These are phyloP conservation scores for Purshia tridentata DNA, from an alignment of 306 rosid genomes.

Conservation along the genomic window DNA sequence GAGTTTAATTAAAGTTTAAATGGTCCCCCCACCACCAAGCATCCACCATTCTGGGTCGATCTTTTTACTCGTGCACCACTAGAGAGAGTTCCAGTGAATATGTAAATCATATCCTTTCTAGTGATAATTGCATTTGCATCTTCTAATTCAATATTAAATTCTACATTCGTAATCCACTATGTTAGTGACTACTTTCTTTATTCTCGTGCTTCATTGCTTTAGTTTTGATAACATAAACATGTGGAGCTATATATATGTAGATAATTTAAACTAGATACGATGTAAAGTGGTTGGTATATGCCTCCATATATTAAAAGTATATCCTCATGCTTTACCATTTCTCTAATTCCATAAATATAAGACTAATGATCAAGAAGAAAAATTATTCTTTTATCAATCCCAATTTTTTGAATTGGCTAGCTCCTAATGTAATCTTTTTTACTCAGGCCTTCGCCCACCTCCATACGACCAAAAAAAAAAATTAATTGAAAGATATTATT, in stretches of 20 bases:
- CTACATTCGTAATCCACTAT: constrained; percentile 22
- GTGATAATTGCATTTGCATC: not conserved
- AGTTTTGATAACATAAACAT: constrained; percentile 5
- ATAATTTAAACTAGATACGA: constrained; percentile 10
- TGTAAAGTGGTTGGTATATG: constrained; percentile 18
- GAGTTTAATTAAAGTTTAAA: no score
- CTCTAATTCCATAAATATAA: not conserved
- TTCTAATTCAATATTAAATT: not conserved
- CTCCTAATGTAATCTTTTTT: no score
- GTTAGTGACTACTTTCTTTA: constrained; percentile 18
- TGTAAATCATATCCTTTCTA: not conserved
- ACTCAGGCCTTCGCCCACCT: no score
- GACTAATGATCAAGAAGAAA: not conserved
- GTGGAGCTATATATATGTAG: not conserved
- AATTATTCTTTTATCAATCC: not conserved
- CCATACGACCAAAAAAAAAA: no score
- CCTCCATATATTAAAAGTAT: not conserved
- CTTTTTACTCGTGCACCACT: not conserved
- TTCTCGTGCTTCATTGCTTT: constrained; percentile 12
- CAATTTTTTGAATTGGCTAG: not conserved
- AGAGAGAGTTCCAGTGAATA: not conserved
- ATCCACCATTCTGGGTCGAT: no score
- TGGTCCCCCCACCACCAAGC: no score
- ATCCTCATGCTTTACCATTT: not conserved
- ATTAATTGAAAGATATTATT: no score